These are phyloP conservation scores for Tetracentron sinense DNA, from an alignment of 164 flowering plant genomes.

Conservation along the genomic window DNA sequence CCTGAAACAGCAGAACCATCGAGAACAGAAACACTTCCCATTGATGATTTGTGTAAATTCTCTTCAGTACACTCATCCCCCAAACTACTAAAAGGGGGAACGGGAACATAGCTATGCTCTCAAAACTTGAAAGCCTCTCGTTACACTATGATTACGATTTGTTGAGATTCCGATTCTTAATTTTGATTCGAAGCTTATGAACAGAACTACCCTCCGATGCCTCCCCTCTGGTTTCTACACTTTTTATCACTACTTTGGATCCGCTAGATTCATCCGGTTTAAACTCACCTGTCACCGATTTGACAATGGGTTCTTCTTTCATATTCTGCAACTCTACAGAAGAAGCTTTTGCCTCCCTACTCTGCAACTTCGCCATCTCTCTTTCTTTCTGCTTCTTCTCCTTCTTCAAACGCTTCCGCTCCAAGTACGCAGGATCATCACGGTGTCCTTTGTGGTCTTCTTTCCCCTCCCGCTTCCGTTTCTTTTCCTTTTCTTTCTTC, in stretches of 20 bases:
- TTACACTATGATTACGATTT: neutral
- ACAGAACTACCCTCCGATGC: constrained; percentile 32
- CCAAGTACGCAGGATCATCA: constrained; percentile 68
- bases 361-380: constrained; percentile 48
- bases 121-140: neutral
- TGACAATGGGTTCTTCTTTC: constrained; percentile 23
- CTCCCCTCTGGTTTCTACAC: constrained; percentile 31
- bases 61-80: too few species aligned
- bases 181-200: constrained; percentile 15
- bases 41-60: too few species aligned
- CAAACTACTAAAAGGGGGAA: too few species aligned
- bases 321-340: constrained; percentile 16
- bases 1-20: too few species aligned
- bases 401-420: constrained; percentile 70
- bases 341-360: constrained; percentile 21
- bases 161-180: constrained; percentile 12
- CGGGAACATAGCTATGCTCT: too few species aligned
- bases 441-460: constrained; percentile 32
- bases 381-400: constrained; percentile 69
- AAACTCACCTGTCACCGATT: constrained; percentile 16
- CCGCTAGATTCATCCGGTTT: constrained; percentile 38
- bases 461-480: constrained; percentile 47
- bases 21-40: too few species aligned
- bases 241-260: constrained; percentile 21
- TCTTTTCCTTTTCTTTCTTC: constrained; percentile 51